A percentile compares a stretch with the other conserved stretches of the same genome.
Conservation (phyloP, 2,329 filamentous ascomycete species). For the Penicillium sp. region DNA sequence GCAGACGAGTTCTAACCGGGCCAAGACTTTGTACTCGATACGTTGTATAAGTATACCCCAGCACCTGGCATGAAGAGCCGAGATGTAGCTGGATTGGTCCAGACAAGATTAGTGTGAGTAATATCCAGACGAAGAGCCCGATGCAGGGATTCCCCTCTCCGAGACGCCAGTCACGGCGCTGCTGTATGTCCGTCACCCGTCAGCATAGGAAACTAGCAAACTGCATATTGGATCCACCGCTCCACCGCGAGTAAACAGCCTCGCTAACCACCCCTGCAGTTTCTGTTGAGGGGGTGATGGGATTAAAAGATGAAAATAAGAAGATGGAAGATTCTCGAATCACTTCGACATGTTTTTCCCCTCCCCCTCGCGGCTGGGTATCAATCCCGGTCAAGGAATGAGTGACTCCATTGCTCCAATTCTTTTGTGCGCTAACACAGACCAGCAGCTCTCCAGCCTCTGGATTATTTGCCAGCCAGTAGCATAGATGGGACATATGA, state of each 20-base stretch:
- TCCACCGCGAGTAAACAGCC: conserved; percentile 19
- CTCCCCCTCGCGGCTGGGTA: conserved; percentile 10
- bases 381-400: conserved; percentile 15
- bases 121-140: neutral
- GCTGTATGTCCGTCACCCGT: conserved; percentile 6
- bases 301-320: neutral
- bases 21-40: conserved; percentile 1
- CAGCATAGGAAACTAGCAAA: conserved; percentile 22
- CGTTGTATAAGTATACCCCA: neutral
- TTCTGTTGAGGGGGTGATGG: conserved; percentile 5
- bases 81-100: neutral
- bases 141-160: conserved; percentile 8
- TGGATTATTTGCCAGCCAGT: conserved; percentile 27
- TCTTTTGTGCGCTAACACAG: conserved; percentile 31
- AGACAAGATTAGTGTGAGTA: neutral
- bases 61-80: neutral
- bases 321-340: conserved; percentile 22
- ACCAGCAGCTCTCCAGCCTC: conserved; percentile 33
- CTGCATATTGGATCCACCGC: conserved; percentile 27
- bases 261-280: conserved; percentile 5
- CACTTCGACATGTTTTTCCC: neutral
- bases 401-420: conserved; percentile 31
- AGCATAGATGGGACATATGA: conserved; percentile 9
- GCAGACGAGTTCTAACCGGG: neutral
- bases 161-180: conserved; percentile 5